Evolutionary conservation across 2,329 filamentous ascomycete species (phyloP), one percentile per base, ranked within the genome.

Genomic region (Colletotrichum shisoi): DNA sequence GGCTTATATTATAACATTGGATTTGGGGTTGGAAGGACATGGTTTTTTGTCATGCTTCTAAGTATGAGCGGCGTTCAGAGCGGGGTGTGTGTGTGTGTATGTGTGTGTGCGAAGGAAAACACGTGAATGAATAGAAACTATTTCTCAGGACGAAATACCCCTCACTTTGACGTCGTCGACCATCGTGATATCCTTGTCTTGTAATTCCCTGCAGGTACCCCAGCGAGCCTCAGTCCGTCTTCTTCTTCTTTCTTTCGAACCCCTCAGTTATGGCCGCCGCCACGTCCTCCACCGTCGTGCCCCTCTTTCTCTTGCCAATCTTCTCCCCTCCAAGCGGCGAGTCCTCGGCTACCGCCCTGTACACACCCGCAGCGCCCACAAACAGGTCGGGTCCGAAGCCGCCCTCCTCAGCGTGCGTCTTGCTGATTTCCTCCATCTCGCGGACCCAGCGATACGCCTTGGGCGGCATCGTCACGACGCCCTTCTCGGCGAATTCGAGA

Each of bases 391-490:
- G 76, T 4, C 77, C 77, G 74, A 90, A 91, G 0, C 89, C 89
- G 0, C 87, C 89, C 61, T 90, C 88, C 48, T 85, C 83, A 7
- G 78, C 78, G 74, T 92, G 89, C 3, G 89, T 91, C 64, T 83
- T 79, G 4, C 85, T 86, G 73, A 94, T 92, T 81, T 93, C 87
- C 71, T 88, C 84, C 91, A 94, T 93, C 80, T 93, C 91, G 40
- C 83, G 81, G 0, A 92, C 88, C 90, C 91, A 94, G 12, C 91
- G 81, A 75, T 93, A 93, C 19, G 91, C 91, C 78, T 93, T 94
- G 8, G 87, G 86, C 27, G 89, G 83, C 84, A 93, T 91, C 15
- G 76, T 79, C 4, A 84, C 79, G 9, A 91, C 79, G 2, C 83
- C 79, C 39, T 74, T 79, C 71, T 86, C 82, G 0, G 82, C 85